These are phyloP conservation scores for Candida vartiovaarae DNA, from an alignment of 805 yeast species.

Conservation along the genomic window DNA sequence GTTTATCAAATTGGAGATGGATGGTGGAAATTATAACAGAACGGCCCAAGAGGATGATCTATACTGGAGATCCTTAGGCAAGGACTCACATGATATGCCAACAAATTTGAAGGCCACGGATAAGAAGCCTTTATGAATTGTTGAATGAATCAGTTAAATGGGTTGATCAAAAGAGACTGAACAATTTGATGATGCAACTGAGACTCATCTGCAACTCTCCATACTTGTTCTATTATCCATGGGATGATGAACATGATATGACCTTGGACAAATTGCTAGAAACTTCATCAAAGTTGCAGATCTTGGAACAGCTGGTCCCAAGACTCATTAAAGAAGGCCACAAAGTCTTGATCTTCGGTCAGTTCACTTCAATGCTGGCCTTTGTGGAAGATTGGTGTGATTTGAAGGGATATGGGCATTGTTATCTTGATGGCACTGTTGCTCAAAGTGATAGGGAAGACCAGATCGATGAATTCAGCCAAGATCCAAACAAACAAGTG, in stretches of 20 bases:
- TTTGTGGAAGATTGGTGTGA: slow-evolving; percentile 69
- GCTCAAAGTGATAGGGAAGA: slow-evolving; percentile 57
- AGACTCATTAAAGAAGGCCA: slow-evolving; percentile 45
- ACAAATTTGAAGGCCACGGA: slow-evolving; percentile 3
- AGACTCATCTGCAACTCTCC: slow-evolving; percentile 85
- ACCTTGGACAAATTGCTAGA: slow-evolving; percentile 36
- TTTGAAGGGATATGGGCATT: slow-evolving; percentile 35
- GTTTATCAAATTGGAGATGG: slow-evolving; percentile 34
- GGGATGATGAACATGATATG: slow-evolving; percentile 37
- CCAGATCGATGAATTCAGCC: slow-evolving; percentile 45
- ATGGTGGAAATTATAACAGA: slow-evolving; percentile 22
- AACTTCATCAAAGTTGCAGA: slow-evolving; percentile 66
- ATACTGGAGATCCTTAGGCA: slow-evolving; percentile 9
- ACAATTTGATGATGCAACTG: slow-evolving; percentile 75
- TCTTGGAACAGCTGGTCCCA: slow-evolving; percentile 57
- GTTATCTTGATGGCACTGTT: slow-evolving; percentile 75
- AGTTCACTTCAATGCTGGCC: slow-evolving; percentile 80
- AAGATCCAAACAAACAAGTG: slow-evolving; percentile 32
- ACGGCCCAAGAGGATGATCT: slow-evolving; percentile 10
- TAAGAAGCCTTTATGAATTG: slow-evolving; percentile 6
- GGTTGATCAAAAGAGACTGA: slow-evolving; percentile 45
- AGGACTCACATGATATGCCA: slow-evolving; percentile 1
- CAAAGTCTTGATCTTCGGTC: slow-evolving; percentile 78
- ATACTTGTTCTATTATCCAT: slow-evolving; percentile 76
- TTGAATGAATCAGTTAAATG: slow-evolving; percentile 28